Base-by-base conservation (phyloP, 202 grass and related monocot genomes). In the Brachypodium distachyon region DNA sequence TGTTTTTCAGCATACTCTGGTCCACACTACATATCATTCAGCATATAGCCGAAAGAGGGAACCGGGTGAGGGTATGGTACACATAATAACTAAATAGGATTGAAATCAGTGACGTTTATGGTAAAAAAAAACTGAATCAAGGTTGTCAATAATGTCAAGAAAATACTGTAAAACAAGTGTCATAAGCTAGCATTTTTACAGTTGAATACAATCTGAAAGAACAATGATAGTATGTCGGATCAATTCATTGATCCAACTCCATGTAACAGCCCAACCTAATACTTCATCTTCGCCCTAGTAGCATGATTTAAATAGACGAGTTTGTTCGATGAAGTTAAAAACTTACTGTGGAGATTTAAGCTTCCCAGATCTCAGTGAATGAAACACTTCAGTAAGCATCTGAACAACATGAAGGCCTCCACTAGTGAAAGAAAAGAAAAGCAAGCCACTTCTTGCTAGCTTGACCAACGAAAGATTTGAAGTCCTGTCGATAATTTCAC, bases 371-470 rank as follows among this genome's bases (percentile, higher is more conserved):
- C 34, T 73, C 83, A 95, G 66, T 44, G 89, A 95, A 57, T 55
- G 53, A 70, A 90, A 83, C 18, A 95, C 82, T 83, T 98, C 27
- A 25, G 87, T 90, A 68, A 98, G 77, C 60, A 95, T 83, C 22
- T 70, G 64, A 76, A 92, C 80, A 58, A 99, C 87, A 69, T 60
- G 66, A 76, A 88, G 69, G 25, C 61, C 73, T 71, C 83, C 91
- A 46, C 77, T 82, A 72, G 83, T 66, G 60, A 99, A 95, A 67
- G 90, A 77, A 55, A 99, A 90, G 50, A 99, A 89, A 67, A 95
- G 82, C 64, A 98, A 86, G n/a, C 91, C 91, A 11, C 96, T 92
- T 82, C 90, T 85, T 79, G 91, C 85, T 63, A 98, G 85, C 71
- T 98, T 98, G 78, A 98, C 70, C 46, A 98, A 83, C 25, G 96